Evolutionary conservation across 2,329 filamentous ascomycete species (phyloP).

Genomic region (Beauveria asiatica): DNA sequence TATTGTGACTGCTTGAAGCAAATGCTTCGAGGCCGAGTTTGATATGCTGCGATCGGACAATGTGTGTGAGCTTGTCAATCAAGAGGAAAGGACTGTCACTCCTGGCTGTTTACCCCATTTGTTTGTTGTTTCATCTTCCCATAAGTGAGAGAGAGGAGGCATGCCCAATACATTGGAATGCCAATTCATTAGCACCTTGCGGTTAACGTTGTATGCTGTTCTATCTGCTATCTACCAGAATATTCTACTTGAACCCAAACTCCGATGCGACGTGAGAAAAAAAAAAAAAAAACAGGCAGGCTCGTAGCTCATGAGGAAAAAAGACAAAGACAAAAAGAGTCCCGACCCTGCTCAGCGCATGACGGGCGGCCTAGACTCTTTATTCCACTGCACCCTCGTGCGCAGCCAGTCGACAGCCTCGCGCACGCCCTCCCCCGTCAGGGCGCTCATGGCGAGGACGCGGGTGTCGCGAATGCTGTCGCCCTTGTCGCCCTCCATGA

Average conservation of each 20-base stretch:
- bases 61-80: too few relatives aligned
- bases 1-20: too few relatives aligned
- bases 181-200: neutral
- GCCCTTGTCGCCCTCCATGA: conserved; percentile 91
- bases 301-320: conserved; percentile 4
- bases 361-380: conserved; percentile 80
- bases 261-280: conserved; percentile 4
- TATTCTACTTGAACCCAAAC: neutral
- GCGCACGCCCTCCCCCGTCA: conserved; percentile 77
- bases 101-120: too few relatives aligned
- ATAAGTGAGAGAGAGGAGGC: too few relatives aligned
- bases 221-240: neutral
- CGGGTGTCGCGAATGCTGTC: conserved; percentile 79
- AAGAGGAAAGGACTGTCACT: too few relatives aligned
- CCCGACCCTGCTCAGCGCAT: conserved; percentile 56
- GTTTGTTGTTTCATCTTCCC: too few relatives aligned
- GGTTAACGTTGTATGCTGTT: neutral
- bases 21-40: too few relatives aligned
- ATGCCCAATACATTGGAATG: neutral
- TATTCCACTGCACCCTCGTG: conserved; percentile 91
- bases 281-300: conserved; percentile 11
- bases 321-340: neutral
- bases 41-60: too few relatives aligned
- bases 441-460: conserved; percentile 83
- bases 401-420: conserved; percentile 97